Base-by-base conservation (phyloP, 371 early-diverging fungal genomes). In the Mucor saturninus region DNA sequence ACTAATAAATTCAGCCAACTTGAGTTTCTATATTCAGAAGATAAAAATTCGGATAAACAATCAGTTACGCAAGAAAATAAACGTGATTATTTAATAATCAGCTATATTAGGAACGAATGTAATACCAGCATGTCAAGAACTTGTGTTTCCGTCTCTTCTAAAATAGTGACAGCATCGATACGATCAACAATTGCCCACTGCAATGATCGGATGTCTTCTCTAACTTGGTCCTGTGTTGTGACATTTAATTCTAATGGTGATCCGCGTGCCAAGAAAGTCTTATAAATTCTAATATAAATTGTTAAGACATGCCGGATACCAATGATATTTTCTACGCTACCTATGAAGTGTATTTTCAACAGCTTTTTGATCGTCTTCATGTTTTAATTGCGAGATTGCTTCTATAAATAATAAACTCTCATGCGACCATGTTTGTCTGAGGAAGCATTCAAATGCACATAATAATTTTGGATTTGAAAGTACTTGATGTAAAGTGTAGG, bases 61-160 rank as follows among this genome's bases (percentile, higher is more conserved):
- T 45, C 13, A 38, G 37, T 28, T 15, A 30, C 40, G 21, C 28
- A 45, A 40, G 13, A 6, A 50, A 51, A 46, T 4, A 40, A 38
- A 51, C 38, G 60, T 51, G 15, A 42, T 35, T 21, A 14, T 7
- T 29, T 43, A 14, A 29, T 29, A 42, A 30, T 4, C 9, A 5
- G 5, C 50, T 45, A 15, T 6, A 49, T 59, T 38, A 42, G 54
- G 39, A 55, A 45, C 13, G 15, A 39, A 54, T 56, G 54, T 65
- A 45, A 56, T 71, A 71, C 72, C 56, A 71, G 64, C 54, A 71
- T 64, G 61, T 61, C 72, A 60, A 68, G 31, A n/a, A 67, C 64
- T 61, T 71, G 68, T 54, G 54, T 42, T 59, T 71, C 72, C 48
- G 72, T 71, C 38, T 71, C 72, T 64, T 67, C 61, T 46, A 71